Conservation (phyloP, 768 basidiomycete species). For the Termitomyces sp. region DNA sequence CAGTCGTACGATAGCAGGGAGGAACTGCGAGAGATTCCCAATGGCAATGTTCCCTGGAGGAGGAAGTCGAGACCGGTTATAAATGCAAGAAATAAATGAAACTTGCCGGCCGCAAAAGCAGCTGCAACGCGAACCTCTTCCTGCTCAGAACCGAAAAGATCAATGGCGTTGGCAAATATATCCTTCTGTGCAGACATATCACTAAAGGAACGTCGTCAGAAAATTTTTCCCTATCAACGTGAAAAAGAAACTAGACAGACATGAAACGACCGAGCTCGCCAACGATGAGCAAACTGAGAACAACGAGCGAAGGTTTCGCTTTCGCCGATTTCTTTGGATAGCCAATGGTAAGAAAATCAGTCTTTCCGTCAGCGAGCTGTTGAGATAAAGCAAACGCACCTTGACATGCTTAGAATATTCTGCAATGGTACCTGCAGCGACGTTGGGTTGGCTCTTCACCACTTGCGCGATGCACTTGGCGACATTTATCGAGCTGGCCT, state of each 20-base stretch:
- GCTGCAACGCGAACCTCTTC: conserved; percentile 89
- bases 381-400: conserved; percentile 31
- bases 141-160: conserved; percentile 68
- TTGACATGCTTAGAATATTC: conserved; percentile 81
- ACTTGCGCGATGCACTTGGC: conserved; percentile 84
- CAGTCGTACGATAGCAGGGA: conserved; percentile 78
- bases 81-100: not conserved
- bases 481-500: conserved; percentile 61
- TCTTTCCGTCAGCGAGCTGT: not conserved
- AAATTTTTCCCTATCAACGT: not conserved
- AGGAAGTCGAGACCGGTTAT: not conserved
- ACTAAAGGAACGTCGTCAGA: conserved; percentile 33
- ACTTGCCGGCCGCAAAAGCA: conserved; percentile 87
- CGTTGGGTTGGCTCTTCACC: conserved; percentile 59
- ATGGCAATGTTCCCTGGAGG: conserved; percentile 86
- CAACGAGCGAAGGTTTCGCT: conserved; percentile 59
- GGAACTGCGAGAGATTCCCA: conserved; percentile 82
- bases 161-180: conserved; percentile 70
- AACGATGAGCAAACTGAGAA: conserved; percentile 81
- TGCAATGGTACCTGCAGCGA: conserved; percentile 79
- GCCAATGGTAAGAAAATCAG: not conserved
- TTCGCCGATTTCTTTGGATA: conserved; percentile 43
- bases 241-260: conserved; percentile 37
- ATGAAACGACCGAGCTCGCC: conserved; percentile 92
- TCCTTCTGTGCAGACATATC: conserved; percentile 81